A percentile compares a stretch with the other conserved stretches of the same genome.
phyloP scores from a whole-genome alignment of 352 stramenopile genomes.

The Phytophthora quininea region DNA sequence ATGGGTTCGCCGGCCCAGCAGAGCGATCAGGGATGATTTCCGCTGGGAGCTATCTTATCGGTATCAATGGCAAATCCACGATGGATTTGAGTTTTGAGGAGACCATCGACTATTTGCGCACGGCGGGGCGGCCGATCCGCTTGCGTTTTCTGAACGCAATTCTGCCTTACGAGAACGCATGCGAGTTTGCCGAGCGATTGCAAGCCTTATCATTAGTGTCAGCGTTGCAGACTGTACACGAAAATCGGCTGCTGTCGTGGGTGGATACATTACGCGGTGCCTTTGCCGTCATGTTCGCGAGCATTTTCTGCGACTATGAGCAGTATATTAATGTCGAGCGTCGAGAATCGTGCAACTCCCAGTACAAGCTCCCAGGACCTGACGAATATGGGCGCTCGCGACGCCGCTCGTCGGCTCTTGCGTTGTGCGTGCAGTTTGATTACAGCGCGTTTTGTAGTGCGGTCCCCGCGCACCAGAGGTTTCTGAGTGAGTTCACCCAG shows the following conservation, averaged over 20 bases:
- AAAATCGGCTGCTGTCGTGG: conserved; percentile 57
- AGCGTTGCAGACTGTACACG: conserved; percentile 43
- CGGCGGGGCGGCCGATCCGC: conserved; percentile 53
- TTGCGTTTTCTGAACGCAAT: conserved; percentile 67
- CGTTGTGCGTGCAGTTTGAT: conserved; percentile 65
- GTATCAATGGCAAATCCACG: conserved; percentile 73
- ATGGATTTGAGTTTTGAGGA: conserved; percentile 68
- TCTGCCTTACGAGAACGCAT: conserved; percentile 57
- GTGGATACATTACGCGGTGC: conserved; percentile 63
- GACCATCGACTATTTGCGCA: conserved; percentile 61
- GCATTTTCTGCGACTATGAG: conserved; percentile 65
- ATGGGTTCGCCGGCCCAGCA: conserved; percentile 63
- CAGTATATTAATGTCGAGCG: conserved; percentile 54
- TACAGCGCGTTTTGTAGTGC: conserved; percentile 46
- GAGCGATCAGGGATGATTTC: conserved; percentile 60
- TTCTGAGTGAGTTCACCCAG: conserved; percentile 61
- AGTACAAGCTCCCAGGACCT: conserved; percentile 24
- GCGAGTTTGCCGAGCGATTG: conserved; percentile 63
- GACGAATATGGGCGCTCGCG: conserved; percentile 35
- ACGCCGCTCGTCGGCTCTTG: conserved; percentile 49
- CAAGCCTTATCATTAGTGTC: conserved; percentile 60
- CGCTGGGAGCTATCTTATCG: conserved; percentile 66
- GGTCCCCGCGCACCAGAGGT: conserved; percentile 27
- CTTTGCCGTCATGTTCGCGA: conserved; percentile 72
- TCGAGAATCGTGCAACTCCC: conserved; percentile 5